Base-by-base conservation (phyloP, 768 basidiomycete genomes). In the Dendrothele bispora region DNA sequence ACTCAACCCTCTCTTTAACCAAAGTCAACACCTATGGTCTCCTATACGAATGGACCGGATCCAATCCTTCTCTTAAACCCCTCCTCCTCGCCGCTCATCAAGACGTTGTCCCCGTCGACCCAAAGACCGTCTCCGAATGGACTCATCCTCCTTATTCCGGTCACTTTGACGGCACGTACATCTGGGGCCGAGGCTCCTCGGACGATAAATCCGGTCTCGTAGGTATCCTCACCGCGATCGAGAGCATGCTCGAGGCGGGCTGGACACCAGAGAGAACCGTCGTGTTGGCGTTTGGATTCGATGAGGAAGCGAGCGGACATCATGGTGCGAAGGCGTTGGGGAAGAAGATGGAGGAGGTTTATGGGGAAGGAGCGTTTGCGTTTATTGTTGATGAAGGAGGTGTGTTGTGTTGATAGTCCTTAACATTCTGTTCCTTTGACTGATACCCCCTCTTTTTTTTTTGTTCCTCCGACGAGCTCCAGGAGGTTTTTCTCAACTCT, bases 381-480 rank as follows among this genome's bases (percentile, higher is more conserved):
- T 68, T 87, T 53, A 57, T 88, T 24, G 65, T 88, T 34, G 86
- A 89, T 54, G 87, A 89, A 61, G 86, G 86, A 18, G 30, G 36
- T 50, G 10, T 6, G 30, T 50, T 36, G 12, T 29, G n/a, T n/a
- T n/a, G n/a, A n/a, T n/a, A n/a, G n/a, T n/a, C n/a, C n/a, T n/a
- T n/a, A n/a, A n/a, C n/a, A n/a, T 12, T 36, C 21, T 39, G 11
- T 20, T 37, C 20, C n/a, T 8, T n/a, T 15, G 43, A 6, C 39
- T 20, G 7, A 32, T 25, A 12, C 4, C 12, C 18, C 11, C 20
- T 39, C 18, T 1, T 22, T 24, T 28, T 29, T 20, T 21, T n/a
- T 20, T 5, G 3, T 17, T 41, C n/a, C n/a, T 12, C 17, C n/a
- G 12, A n/a, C 21, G 24, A 20, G 34, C 46, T 7, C 12, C 36